Conservation (phyloP, 108 stramenopile genomes). For the Aurantiochytrium sp. region DNA sequence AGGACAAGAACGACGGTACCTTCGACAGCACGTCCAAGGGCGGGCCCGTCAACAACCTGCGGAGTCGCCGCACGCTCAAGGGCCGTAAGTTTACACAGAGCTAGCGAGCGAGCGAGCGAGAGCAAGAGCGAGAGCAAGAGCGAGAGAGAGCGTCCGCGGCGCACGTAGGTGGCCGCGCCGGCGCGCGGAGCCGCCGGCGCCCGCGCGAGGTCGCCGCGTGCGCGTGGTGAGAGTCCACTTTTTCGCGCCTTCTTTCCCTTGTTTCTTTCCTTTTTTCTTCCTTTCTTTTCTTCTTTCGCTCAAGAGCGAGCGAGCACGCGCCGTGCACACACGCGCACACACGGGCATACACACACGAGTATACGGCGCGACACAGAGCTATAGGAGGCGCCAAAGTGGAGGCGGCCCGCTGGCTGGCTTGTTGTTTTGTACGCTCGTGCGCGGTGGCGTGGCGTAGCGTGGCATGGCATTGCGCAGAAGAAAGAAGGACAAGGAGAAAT, state of each 20-base stretch:
- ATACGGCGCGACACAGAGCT: too few species aligned
- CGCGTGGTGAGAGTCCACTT: neutral
- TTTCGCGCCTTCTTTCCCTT: neutral
- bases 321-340: too few species aligned
- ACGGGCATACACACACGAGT: too few species aligned
- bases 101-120: neutral
- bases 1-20: neutral
- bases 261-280: neutral
- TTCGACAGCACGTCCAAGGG: constrained; percentile 10
- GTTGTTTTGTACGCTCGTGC: too few species aligned
- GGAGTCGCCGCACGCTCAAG: constrained; percentile 64
- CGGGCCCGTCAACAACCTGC: neutral
- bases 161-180: neutral
- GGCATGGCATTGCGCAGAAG: too few species aligned
- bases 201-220: neutral
- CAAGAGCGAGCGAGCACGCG: too few species aligned
- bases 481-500: too few species aligned
- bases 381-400: too few species aligned
- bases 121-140: too few species aligned
- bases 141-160: neutral
- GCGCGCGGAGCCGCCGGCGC: neutral
- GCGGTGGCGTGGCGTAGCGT: too few species aligned
- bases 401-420: too few species aligned
- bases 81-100: constrained; percentile 40
- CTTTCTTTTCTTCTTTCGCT: neutral